Conservation (phyloP, 2,329 filamentous ascomycete genomes). For the Westerdykella ornata region DNA sequence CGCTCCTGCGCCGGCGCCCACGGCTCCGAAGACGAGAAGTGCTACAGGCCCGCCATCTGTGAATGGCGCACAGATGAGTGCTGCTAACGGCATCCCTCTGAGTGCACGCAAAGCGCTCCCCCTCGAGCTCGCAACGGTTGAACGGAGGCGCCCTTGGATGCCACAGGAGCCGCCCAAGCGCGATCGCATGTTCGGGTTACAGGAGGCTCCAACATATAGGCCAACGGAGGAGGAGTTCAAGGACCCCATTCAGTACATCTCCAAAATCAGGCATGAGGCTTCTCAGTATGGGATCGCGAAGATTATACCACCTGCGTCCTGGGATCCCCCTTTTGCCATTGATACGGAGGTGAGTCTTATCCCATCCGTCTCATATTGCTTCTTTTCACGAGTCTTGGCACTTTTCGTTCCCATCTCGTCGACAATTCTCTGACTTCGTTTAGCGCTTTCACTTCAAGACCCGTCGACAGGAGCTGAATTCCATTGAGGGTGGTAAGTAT, state of each 20-base stretch:
- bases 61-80: constrained; percentile 35
- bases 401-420: neutral
- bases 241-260: constrained; percentile 88
- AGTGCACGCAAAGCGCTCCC: constrained; percentile 60
- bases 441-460: constrained; percentile 96
- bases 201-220: constrained; percentile 83
- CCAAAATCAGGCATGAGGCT: constrained; percentile 82
- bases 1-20: constrained; percentile 14
- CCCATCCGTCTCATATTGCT: neutral
- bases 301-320: constrained; percentile 85
- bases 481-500: constrained; percentile 86
- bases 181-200: constrained; percentile 72
- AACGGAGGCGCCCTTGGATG: constrained; percentile 77
- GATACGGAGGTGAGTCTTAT: constrained; percentile 74
- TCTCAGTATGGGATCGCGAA: constrained; percentile 88
- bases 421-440: neutral
- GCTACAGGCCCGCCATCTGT: constrained; percentile 18
- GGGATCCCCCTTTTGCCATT: constrained; percentile 93
- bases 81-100: constrained; percentile 48
- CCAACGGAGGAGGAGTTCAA: constrained; percentile 92
- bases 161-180: constrained; percentile 70
- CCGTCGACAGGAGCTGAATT: constrained; percentile 92
- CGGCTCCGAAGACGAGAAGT: constrained; percentile 29
- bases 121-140: constrained; percentile 81
- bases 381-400: neutral